phyloP scores from a whole-genome alignment of 2,329 filamentous ascomycete genomes.

The Aspergillus aculeatinus region DNA sequence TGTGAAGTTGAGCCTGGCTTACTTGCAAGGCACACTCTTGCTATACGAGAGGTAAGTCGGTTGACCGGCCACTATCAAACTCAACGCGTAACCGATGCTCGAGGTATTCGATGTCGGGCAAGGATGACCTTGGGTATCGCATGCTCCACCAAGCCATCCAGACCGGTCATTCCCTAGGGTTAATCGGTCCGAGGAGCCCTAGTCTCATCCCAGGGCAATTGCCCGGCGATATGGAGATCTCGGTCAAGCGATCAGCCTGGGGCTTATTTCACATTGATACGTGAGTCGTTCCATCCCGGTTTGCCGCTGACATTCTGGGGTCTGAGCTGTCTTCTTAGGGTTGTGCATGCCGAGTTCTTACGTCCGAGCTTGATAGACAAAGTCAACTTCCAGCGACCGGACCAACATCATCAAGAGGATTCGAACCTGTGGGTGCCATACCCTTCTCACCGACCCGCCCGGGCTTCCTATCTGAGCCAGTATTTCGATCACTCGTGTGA shows the following conservation, averaged over 20 bases:
- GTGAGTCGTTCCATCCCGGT: conserved; percentile 23
- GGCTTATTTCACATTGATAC: conserved; percentile 42
- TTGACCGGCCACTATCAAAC: neutral
- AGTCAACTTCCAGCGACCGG: conserved; percentile 31
- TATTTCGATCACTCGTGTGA: conserved; percentile 38
- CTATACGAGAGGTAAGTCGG: conserved; percentile 34
- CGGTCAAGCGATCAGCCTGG: conserved; percentile 36
- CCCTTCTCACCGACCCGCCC: conserved; percentile 30
- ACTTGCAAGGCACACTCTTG: conserved; percentile 37
- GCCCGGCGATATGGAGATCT: conserved; percentile 32
- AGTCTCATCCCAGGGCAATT: conserved; percentile 22
- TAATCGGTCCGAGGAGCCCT: conserved; percentile 29
- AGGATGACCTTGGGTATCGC: conserved; percentile 38
- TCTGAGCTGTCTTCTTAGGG: conserved; percentile 20
- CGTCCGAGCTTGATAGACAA: conserved; percentile 35
- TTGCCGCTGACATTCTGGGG: neutral
- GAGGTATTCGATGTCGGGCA: conserved; percentile 38
- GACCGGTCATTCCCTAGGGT: conserved; percentile 34
- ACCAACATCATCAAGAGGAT: conserved; percentile 18
- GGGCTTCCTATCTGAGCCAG: conserved; percentile 28
- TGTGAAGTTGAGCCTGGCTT: conserved; percentile 28
- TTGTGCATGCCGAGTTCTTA: conserved; percentile 38
- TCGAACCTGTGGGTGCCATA: conserved; percentile 33
- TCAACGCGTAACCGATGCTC: neutral
- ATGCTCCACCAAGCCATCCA: conserved; percentile 39